phyloP scores from a whole-genome alignment of 768 basidiomycete species.

The Lactarius indigo region DNA sequence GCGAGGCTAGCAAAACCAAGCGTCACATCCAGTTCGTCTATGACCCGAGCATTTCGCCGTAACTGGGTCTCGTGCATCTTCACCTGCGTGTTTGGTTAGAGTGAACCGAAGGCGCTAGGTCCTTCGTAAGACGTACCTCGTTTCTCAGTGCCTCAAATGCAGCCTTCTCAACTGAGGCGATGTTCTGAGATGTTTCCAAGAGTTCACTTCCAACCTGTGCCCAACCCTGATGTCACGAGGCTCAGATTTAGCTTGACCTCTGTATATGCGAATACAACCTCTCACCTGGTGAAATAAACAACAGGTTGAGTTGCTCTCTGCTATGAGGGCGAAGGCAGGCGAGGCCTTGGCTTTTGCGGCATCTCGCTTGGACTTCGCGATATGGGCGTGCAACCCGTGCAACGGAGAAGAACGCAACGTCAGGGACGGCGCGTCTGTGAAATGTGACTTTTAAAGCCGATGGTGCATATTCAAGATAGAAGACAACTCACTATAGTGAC shows the following conservation, averaged over 20 bases:
- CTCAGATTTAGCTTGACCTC: slow-evolving; percentile 4
- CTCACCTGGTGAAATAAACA: slow-evolving; percentile 64
- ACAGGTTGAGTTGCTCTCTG: slow-evolving; percentile 62
- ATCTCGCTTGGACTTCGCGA: slow-evolving; percentile 63
- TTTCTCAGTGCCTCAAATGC: slow-evolving; percentile 67
- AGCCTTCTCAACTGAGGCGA: slow-evolving; percentile 60
- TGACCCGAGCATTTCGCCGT: slow-evolving; percentile 68
- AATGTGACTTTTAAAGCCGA: background rate
- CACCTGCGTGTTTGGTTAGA: slow-evolving; percentile 45
- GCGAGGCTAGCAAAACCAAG: slow-evolving; percentile 81
- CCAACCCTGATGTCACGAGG: slow-evolving; percentile 55
- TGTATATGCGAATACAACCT: background rate
- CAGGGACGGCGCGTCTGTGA: slow-evolving; percentile 63
- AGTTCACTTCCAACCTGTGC: slow-evolving; percentile 68
- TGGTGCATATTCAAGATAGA: background rate
- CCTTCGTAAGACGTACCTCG: slow-evolving; percentile 44
- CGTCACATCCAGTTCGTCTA: slow-evolving; percentile 86
- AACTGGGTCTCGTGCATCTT: slow-evolving; percentile 51
- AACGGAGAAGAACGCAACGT: slow-evolving; percentile 65
- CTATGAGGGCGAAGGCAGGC: slow-evolving; percentile 52
- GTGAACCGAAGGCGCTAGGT: background rate
- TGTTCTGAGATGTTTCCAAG: slow-evolving; percentile 48
- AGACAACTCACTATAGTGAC: slow-evolving; percentile 45
- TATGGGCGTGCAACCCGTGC: slow-evolving; percentile 74
- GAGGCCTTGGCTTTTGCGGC: slow-evolving; percentile 45